Base-by-base conservation (phyloP, 805 yeast species). In the Isabelozyma rhagii region DNA sequence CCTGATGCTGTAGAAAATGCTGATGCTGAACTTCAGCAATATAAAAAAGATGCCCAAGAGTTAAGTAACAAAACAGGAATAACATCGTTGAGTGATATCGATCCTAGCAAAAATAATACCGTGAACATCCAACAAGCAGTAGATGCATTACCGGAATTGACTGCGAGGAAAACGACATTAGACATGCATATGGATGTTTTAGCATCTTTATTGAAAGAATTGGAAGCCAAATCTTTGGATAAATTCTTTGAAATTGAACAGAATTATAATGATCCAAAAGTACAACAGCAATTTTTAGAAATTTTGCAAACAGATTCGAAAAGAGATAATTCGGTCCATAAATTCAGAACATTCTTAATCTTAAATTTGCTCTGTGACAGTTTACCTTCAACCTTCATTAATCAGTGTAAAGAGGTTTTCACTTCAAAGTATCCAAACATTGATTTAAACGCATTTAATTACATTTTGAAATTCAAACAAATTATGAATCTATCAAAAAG, bases 1-100 rank as follows among this genome's bases (percentile, higher is more conserved):
- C 99, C 99, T 1, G 97, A 93, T 64, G 98, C 96, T n/a, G 99
- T 96, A 34, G 99, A 94, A 66, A 89, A 89, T 67, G 96, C 96
- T 17, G 98, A 94, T 62, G 69, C 78, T 27, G 97, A 90, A 51
- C 76, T 92, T 52, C 82, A 85, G 51, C 76, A 78, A 48, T 94
- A 94, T 69, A 93, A 92, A 56, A 80, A 81, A 50, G 97, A 90
- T 58, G 97, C 97, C 1, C 86, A 85, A 53, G 96, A 87, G 51
- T 77, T 96, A 46, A 90, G 97, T 1, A 79, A 80, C 45, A 83
- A 80, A 55, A 86, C 96, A 1, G 89, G 88, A 39, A 81, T 84
- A 2, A 75, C 85, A 8, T 84, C 89, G 21, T 69, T 92, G 43
- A 83, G 81, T 55, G 97, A 91, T 53, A 77, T 92, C 42, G 88